Percentiles rank a stretch among this genome's conserved stretches.
Evolutionary conservation across 2,329 filamentous ascomycete genomes (phyloP).

Genomic region (Trichoderma citrinoviride): DNA sequence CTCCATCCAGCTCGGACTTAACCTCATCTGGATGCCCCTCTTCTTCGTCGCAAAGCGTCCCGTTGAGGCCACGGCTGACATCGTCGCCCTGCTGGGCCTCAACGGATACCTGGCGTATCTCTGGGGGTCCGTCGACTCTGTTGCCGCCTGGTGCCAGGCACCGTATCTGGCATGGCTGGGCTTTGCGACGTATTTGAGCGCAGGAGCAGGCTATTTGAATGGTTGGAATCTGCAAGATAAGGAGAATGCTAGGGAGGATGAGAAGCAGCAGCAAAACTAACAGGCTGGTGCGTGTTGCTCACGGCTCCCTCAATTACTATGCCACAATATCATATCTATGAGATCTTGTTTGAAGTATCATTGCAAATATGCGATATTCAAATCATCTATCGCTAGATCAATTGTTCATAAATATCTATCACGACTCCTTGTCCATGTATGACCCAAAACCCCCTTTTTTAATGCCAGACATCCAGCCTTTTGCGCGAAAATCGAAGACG

Average conservation of each 20-base stretch:
- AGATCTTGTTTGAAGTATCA: not conserved
- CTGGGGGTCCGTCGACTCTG: conserved; percentile 71
- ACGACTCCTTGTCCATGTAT: conserved; percentile 14
- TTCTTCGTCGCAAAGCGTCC: conserved; percentile 81
- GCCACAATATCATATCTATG: not conserved
- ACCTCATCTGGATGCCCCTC: conserved; percentile 86
- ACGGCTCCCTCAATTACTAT: too few relatives aligned
- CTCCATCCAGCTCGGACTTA: conserved; percentile 79
- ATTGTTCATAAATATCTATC: conserved; percentile 1
- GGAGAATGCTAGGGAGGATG: conserved; percentile 25
- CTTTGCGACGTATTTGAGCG: conserved; percentile 83
- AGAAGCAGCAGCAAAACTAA: conserved; percentile 23
- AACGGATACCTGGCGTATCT: conserved; percentile 72
- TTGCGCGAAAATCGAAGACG: not conserved
- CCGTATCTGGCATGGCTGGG: conserved; percentile 85
- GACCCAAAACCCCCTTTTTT: not conserved
- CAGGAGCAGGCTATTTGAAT: conserved; percentile 66
- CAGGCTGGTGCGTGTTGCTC: not conserved
- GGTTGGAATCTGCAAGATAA: conserved; percentile 57
- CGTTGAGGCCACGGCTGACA: conserved; percentile 70
- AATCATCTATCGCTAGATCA: conserved; percentile 2
- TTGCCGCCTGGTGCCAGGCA: conserved; percentile 69
- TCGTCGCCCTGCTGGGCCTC: conserved; percentile 67
- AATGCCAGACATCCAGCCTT: not conserved
- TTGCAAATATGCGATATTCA: not conserved